Base-by-base conservation (phyloP, 2,329 filamentous ascomycete genomes). In the Colletotrichum sp. region DNA sequence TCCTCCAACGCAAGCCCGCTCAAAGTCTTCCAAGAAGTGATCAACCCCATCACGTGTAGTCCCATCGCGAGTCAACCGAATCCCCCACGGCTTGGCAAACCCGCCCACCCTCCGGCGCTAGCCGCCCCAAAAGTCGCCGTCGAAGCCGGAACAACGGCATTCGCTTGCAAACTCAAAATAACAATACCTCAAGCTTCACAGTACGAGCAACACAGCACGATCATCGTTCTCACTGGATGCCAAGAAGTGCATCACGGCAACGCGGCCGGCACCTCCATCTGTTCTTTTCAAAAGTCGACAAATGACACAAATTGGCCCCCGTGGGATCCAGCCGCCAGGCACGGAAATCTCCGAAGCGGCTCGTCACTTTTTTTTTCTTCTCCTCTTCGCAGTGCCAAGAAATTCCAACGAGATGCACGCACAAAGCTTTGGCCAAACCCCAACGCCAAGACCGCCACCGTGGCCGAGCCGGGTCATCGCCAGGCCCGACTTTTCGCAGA, bases 371-470 rank as follows among this genome's bases (percentile, higher is more conserved):
- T 9, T 64, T 62, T 62, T 21, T n/a, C 24, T 16, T 38, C 36
- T 38, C 36, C 36, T 38, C 36, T 38, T 9, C 36, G 36, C 36
- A 18, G 43, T 7, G 69, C 69, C 69, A 75, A 68, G 18, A 16
- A 21, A 5, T 6, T 18, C 18, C 32, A n/a, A 13, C 15, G 21
- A 21, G 15, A 32, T 24, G 6, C 6, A 15, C 8, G 18, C 34
- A n/a, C 66, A 61, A 60, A 52, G 21, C 21, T 32, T 26, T 16
- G 15, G n/a, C 36, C 38, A 48, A n/a, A 30, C 58, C 30, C 38
- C n/a, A 43, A 72, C 21, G 69, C 73, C 73, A 72, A 75, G 72
- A 32, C 18, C 67, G 67, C 67, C 67, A 52, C 34, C 18, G 56
- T 52, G 55, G 52, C 66, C 52, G 66, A 69, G 48, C 43, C 48